These are phyloP conservation scores for Eucalyptus tenuipes DNA, from an alignment of 345 rosid species.

Conservation along the genomic window DNA sequence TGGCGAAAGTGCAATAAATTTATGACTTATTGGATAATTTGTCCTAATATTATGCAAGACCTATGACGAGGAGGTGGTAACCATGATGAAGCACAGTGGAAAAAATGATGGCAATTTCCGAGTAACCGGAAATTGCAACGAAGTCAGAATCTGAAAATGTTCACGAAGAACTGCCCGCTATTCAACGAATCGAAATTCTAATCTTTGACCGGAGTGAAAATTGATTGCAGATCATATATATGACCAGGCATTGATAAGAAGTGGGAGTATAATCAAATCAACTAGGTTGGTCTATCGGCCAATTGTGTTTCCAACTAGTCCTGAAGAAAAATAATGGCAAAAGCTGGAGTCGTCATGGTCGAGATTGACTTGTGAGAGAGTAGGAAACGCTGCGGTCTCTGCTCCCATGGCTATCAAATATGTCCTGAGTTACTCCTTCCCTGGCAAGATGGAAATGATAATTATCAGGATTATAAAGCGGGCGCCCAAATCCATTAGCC, in stretches of 20 bases:
- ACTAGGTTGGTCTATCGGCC: neutral
- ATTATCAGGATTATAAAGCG: neutral
- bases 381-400: neutral
- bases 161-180: no score
- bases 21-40: no score
- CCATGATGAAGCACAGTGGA: neutral
- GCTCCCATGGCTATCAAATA: neutral
- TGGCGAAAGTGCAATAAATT: rapidly evolving
- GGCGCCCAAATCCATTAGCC: neutral
- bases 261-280: neutral
- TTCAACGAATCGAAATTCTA: neutral
- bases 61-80: neutral
- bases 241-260: neutral
- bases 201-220: no score
- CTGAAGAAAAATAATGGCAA: neutral
- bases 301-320: neutral
- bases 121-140: neutral
- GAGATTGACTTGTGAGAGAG: no score
- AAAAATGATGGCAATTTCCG: neutral
- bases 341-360: no score
- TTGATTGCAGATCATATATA: neutral
- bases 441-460: neutral
- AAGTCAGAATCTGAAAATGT: neutral
- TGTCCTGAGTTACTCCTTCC: neutral
- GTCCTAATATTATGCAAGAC: neutral